These are phyloP conservation scores for Acer campestre DNA, from an alignment of 345 rosid genomes.

Conservation along the genomic window DNA sequence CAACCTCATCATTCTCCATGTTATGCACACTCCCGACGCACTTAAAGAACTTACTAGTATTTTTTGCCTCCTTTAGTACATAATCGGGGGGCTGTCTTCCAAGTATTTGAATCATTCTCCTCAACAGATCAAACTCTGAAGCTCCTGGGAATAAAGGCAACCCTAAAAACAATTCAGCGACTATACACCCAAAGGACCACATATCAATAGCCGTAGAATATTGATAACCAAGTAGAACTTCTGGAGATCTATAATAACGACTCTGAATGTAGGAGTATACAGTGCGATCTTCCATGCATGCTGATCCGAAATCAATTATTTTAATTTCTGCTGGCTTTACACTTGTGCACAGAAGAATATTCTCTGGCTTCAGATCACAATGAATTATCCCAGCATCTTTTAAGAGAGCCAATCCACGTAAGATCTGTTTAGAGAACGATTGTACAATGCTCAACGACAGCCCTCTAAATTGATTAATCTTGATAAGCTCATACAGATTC, in stretches of 20 bases:
- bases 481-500: constrained; percentile 98
- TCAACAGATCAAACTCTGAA: constrained; percentile 94
- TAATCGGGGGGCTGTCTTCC: constrained; percentile 98
- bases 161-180: constrained; percentile 98
- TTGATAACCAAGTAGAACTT: constrained; percentile 98
- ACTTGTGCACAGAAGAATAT: constrained; percentile 86
- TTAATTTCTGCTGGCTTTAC: constrained; percentile 94
- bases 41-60: constrained; percentile 85
- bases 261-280: constrained; percentile 99
- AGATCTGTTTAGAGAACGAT: constrained; percentile 95
- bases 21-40: constrained; percentile 82
- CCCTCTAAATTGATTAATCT: constrained; percentile 92
- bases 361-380: constrained; percentile 99
- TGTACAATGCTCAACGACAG: constrained; percentile 94
- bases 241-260: constrained; percentile 98
- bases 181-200: constrained; percentile 99
- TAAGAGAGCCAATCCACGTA: constrained; percentile 81
- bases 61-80: constrained; percentile 91
- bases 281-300: constrained; percentile 97
- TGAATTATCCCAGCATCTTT: constrained; percentile 98
- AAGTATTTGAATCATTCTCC: constrained; percentile 86
- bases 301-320: constrained; percentile 99
- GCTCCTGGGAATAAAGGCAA: constrained; percentile 98
- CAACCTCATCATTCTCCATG: constrained; percentile 58
- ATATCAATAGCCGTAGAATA: constrained; percentile 98